phyloP scores from a whole-genome alignment of 495 filamentous ascomycete species.

The Lasiosphaeria miniovina region DNA sequence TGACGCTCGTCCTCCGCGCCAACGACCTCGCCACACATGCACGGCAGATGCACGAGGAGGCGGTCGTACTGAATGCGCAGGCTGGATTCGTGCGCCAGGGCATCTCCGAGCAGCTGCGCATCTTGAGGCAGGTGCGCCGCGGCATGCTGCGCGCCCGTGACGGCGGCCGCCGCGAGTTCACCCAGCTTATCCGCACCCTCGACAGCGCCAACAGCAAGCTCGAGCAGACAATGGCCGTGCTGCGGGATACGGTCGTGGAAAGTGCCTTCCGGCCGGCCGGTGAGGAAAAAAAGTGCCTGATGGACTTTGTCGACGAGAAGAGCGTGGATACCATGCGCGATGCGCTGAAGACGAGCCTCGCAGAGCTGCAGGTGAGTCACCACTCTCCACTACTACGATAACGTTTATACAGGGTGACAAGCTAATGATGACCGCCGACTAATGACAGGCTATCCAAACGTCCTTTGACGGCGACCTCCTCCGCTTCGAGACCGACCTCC shows the following conservation, averaged over 20 bases:
- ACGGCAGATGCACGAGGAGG: conserved; percentile 73
- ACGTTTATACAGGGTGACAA: neutral
- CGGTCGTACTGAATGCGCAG: conserved; percentile 71
- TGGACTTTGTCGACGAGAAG: conserved; percentile 87
- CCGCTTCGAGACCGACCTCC: conserved; percentile 59
- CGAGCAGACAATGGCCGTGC: conserved; percentile 62
- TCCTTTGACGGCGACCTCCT: conserved; percentile 62
- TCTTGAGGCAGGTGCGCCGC: conserved; percentile 64
- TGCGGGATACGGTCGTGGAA: conserved; percentile 72
- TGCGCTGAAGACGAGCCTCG: conserved; percentile 65
- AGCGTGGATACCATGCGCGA: conserved; percentile 67
- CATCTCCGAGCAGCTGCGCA: conserved; percentile 67
- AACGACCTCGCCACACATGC: conserved; percentile 80
- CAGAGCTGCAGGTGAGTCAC: conserved; percentile 42
- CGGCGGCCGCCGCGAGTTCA: conserved; percentile 47
- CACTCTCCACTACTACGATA: neutral
- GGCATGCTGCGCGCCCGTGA: conserved; percentile 54
- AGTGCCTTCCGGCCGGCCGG: conserved; percentile 65
- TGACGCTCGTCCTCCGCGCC: conserved; percentile 78
- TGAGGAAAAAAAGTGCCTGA: conserved; percentile 66
- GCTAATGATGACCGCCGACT: neutral
- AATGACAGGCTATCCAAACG: conserved; percentile 50
- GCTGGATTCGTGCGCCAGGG: conserved; percentile 71
- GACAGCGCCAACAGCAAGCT: conserved; percentile 73
- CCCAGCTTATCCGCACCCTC: conserved; percentile 60